Percentiles rank a stretch among this genome's conserved stretches.
Conservation (phyloP, 129 eudicot species). For the Mikania micrantha region DNA sequence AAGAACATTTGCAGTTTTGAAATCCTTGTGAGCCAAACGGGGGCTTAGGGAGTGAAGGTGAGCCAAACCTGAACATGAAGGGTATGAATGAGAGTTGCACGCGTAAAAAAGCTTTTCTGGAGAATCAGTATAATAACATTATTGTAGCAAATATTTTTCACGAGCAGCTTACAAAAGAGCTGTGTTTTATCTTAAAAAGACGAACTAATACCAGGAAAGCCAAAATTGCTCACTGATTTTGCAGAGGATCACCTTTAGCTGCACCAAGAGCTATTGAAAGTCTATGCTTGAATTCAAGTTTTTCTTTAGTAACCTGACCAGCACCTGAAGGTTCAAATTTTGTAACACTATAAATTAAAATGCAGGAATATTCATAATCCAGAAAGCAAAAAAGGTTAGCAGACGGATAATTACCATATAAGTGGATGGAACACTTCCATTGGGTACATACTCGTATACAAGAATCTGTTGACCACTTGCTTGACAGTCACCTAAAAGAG, state of each 20-base stretch:
- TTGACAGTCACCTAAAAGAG: too few relatives aligned
- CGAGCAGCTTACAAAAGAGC: constrained; percentile 22
- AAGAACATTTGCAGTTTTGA: constrained; percentile 88
- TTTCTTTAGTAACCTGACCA: constrained; percentile 66
- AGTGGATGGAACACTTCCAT: constrained; percentile 95
- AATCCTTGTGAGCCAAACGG: constrained; percentile 88
- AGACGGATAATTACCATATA: constrained; percentile 63
- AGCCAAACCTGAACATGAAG: constrained; percentile 54
- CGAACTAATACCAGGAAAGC: constrained; percentile 78
- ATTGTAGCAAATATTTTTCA: not conserved
- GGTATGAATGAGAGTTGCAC: constrained; percentile 19
- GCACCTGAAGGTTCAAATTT: constrained; percentile 48
- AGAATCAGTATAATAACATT: not conserved
- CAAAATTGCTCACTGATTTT: constrained; percentile 97
- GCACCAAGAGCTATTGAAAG: constrained; percentile 92
- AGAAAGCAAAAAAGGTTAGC: not conserved
- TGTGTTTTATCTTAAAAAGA: constrained; percentile 33
- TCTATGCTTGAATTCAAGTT: constrained; percentile 96
- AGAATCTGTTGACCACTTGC: constrained; percentile 69
- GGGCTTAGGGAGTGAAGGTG: constrained; percentile 91
- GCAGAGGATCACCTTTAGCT: constrained; percentile 99
- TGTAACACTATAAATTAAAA: not conserved
- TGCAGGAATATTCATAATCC: not conserved
- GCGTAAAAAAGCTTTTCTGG: not conserved
- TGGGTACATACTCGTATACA: constrained; percentile 87